Base-by-base conservation (phyloP, 2,329 filamentous ascomycete genomes). In the Xylaria sp. region DNA sequence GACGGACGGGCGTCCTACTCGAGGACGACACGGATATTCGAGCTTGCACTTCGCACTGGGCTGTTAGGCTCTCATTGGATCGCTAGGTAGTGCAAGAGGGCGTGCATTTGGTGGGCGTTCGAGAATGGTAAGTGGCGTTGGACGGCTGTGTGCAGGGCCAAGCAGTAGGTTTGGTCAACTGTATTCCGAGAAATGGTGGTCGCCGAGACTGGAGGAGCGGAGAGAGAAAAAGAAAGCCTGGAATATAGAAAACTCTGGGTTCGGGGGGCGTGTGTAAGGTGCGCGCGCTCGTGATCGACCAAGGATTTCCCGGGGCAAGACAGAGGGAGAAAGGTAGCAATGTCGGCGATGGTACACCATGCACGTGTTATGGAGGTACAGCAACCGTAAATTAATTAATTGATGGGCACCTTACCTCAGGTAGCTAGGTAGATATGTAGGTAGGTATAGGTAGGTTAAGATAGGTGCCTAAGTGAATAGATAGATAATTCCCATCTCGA, bases 81-180 rank as follows among this genome's bases (percentile, higher is more conserved):
- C 78, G 76, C 74, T 74, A 75, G 76, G 81, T 83, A 81, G 82
- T 80, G 81, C 81, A 83, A 76, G 76, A 64, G 75, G 75, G 57
- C 77, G 76, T 81, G 79, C 77, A 79, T 77, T 79, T 80, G 77
- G 79, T 77, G 75, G 79, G 79, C 76, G 80, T 78, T 80, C 77
- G 78, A 79, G 61, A 61, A 36, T 65, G 32, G 61, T 78, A 77
- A 45, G 76, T 72, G 72, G 75, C 76, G 75, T 75, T 74, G 67
- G 73, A 77, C 80, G 80, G 80, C 78, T 80, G 75, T 77, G 76
- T 81, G 80, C 80, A 82, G 80, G 73, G 75, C 75, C 74, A 73
- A 73, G 73, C 72, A 70, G 71, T 71, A 62, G 70, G 73, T 74
- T 74, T 76, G 73, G 64, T 71, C 74, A 70, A 71, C 67, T 68